Evolutionary conservation across 148 eudicot species (phyloP), one percentile per base, ranked within the genome.

Genomic region (Pouteria glomerata): DNA sequence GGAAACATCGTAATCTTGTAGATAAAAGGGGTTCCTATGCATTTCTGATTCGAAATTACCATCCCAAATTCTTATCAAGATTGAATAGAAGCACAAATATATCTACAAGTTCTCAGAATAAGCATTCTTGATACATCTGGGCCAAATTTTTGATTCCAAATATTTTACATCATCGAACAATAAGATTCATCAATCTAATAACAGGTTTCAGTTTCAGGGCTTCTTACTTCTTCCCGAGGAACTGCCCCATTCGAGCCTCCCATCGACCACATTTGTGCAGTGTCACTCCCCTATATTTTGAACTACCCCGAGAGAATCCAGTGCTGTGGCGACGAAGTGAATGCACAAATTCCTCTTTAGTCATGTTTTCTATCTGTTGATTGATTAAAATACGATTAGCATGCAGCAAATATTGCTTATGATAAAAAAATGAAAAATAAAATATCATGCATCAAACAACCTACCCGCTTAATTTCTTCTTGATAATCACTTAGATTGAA

Each of bases 171-270:
- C n/a, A n/a, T n/a, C n/a, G n/a, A n/a, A n/a, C n/a, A n/a, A n/a
- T n/a, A n/a, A n/a, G n/a, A n/a, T n/a, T n/a, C n/a, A n/a, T n/a
- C n/a, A n/a, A 63, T 19, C 33, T 55, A 53, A 62, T 33, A 24
- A 33, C 6, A 73, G 26, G 35, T 6, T 3, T 6, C 1, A 3
- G 12, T 16, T 8, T n/a, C n/a, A 30, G 30, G 42, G 66, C 8
- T 63, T 3, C 86, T 80, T 76, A 87, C 96, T 92, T 90, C 73
- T 92, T 92, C 57, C 96, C 97, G 33, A 85, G 81, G 57, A 88
- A 80, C 71, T 90, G 97, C 14, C 93, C 96, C 89, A 88, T 90
- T 26, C 91, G 82, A 79, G 97, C 91, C 57, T 92, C 97, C 97
- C 97, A 92, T 12, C 87, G 84, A 69, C 96, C 97, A 78, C 89